Evolutionary conservation across 495 filamentous ascomycete genomes (phyloP), one percentile per base, ranked within the genome.

Genomic region (Bombardia bombarda): DNA sequence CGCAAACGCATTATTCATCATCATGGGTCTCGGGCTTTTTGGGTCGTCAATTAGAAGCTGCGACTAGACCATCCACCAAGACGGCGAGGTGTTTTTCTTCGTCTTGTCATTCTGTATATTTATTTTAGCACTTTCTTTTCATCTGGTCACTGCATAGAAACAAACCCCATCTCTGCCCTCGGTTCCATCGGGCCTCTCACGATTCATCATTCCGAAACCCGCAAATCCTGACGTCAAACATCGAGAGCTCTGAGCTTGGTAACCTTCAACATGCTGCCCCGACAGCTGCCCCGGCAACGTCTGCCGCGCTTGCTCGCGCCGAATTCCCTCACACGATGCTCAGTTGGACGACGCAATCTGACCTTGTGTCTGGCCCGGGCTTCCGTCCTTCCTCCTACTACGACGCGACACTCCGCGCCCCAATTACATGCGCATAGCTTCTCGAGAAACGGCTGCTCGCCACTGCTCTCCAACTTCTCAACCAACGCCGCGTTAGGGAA

Each of bases 391-490:
- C 40, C 43, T 14, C n/a, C n/a, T n/a, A n/a, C n/a, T n/a, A n/a
- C n/a, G n/a, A n/a, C n/a, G n/a, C n/a, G n/a, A n/a, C n/a, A n/a
- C n/a, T n/a, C n/a, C n/a, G n/a, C n/a, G n/a, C 23, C 49, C 3
- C 48, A 32, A 42, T 41, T 47, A 28, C 30, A 32, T 28, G 40
- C 52, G 20, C 51, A 33, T 8, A 25, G 28, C 22, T 40, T 43
- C 26, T 40, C 33, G 47, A 56, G 34, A 47, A 46, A 57, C 26
- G 38, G 30, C 22, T 52, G 33, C 26, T 19, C 43, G 19, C 26
- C 43, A 19, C 41, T 44, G n/a, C 30, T 46, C 19, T 65, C 51
- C 16, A 55, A 25, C 16, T 73, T 71, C 53, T 68, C 69, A 9
- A 69, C 61, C 31, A 61, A 61, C 32, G 16, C 56, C 3, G 42